Base-by-base conservation (phyloP, 306 rosid genomes). In the Lathyrus tuberosus region DNA sequence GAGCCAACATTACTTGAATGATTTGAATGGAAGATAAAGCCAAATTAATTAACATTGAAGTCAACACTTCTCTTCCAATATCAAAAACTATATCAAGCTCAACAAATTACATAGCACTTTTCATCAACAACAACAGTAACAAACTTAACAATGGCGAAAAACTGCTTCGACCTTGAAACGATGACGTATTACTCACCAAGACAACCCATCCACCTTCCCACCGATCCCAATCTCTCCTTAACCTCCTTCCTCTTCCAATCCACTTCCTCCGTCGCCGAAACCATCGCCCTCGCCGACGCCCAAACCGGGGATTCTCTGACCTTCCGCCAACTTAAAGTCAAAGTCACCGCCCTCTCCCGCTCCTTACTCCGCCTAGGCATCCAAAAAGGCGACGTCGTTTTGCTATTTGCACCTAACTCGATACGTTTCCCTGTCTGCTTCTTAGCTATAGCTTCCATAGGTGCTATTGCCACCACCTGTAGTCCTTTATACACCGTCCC, bases 181-280 rank as follows among this genome's bases (percentile, higher is more conserved):
- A 65, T 46, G 26, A 75, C 56, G 41, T 79, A 75, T 73, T 22
- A 65, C 8, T 85, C 90, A 42, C 79, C 67, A 16, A 69, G 85
- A 7, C 86, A 85, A 5, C 78, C 80, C 3, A 31, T 81, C 22
- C 60, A 74, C 38, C 67, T 87, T 30, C 93, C 86, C 15, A 3
- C 54, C 6, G 49, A 85, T 7, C 75, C 79, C 18, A 54, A 69
- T 43, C 82, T 81, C 81, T 85, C 86, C 18, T 65, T 83, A 13
- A 22, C 83, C 15, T 35, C 88, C 9, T 88, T 88, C 74, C 87
- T 85, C 71, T 83, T 85, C 80, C 74, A 62, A 18, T 65, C 58
- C 67, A 31, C 86, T 18, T 62, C 81, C n/a, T 65, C 79, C 14
- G 56, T 6, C 58, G 64, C 73, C 6, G 26, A 78, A 62, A 38